Evolutionary conservation across 371 early-diverging fungal genomes (phyloP), one percentile per base, ranked within the genome.

Genomic region (Rhizopus delemar): DNA sequence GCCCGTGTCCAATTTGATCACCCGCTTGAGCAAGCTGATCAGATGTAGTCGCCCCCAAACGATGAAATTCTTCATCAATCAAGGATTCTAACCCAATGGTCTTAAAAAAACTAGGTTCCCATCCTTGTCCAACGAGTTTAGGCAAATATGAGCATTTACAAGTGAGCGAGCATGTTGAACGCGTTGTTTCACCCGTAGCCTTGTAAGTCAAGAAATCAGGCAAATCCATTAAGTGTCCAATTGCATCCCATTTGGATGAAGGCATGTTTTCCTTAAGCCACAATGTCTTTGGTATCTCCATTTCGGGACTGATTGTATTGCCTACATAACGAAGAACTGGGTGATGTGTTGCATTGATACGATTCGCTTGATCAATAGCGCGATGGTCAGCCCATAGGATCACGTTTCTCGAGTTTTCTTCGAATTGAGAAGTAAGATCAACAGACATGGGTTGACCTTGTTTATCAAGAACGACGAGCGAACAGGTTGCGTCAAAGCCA

Each of bases 301-400:
- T 90, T 63, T 91, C 90, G 8, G 80, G 76, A 61, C 84, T 85
- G 67, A 90, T 82, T 3, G 74, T 77, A 9, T 85, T 85, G 9
- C 92, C 90, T 33, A 85, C 81, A 53, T 80, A 79, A 29, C 77
- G 74, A 36, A 90, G 79, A 3, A 89, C 83, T 4, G 66, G 53
- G 53, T 85, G 85, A 22, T 71, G 65, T 2, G 87, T 87, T 7
- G 75, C 80, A 49, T 86, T 85, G 67, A 91, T 86, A 15, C 77
- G 74, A 5, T 71, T 69, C 41, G 92, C 89, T 65, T 90, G 86
- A 0, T 78, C 77, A 8, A 74, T 73, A 3, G 90, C 87, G 5
- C 92, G 77, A 60, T 90, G 90, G 66, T 91, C 90, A 57, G 86
- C 86, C 92, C 92, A 91, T 62, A 91, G 70, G 48, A 90, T 86